Evolutionary conservation across 352 stramenopile species (phyloP), one percentile per base, ranked within the genome.

Genomic region (Phytopythium vexans): DNA sequence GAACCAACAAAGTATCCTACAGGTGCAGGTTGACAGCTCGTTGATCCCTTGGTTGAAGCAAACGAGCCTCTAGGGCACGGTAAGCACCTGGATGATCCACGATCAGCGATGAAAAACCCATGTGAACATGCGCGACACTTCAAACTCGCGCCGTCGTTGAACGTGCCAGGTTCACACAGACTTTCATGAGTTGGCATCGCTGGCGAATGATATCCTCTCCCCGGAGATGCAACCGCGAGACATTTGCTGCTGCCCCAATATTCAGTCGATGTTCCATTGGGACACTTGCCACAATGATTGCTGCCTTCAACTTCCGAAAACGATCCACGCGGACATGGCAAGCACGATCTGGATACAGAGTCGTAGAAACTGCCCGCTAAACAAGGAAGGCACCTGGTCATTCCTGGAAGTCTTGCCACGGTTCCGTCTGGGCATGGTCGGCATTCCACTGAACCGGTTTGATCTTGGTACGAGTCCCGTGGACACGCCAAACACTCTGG

Each of bases 401-500:
- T 63, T 0, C 79, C 79, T 14, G 43, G 43, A 6, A 64, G 61
- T 5, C 62, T 64, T 0, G 79, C 68, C 8, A 84, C 56, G 36
- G 64, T 64, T 2, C 76, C 76, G 32, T 62, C 33, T 11, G 74
- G 62, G 42, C 79, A 89, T 4, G 38, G 12, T 4, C 58, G 64
- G 45, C 74, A 88, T 9, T 35, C 11, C 0, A 50, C 64, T 0
- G 57, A 61, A 8, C 70, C 72, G 46, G 41, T 35, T 7, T 40
- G 43, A 27, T 68, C 54, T 68, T 86, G 77, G 44, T 65, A 86
- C 1, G 60, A 65, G 2, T 43, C 66, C 14, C 62, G 58, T 4
- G 78, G 64, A 39, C 76, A 87, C 40, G 70, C 42, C 8, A 82
- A 54, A 52, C 78, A 89, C 41, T 69, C 44, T 11, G 70, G 59